Conservation (phyloP, 1,139 yeast species). For the Yamadazyma atmosphaerica region DNA sequence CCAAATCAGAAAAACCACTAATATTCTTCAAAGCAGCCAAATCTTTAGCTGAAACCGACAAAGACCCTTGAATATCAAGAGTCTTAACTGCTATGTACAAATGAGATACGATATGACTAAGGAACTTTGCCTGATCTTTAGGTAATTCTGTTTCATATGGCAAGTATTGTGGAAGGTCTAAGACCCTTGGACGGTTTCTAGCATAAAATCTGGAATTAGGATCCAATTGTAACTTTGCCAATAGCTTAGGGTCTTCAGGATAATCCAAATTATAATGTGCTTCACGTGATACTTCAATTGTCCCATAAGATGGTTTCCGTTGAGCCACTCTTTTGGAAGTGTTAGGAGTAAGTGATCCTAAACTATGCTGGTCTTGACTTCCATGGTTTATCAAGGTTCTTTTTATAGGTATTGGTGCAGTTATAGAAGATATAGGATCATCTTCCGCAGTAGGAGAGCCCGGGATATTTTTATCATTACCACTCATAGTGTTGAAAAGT, state of each 20-base stretch:
- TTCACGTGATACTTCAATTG: slow-evolving; percentile 40
- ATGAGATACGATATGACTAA: slow-evolving; percentile 77
- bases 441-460: background rate
- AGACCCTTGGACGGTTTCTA: slow-evolving; percentile 50
- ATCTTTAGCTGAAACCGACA: slow-evolving; percentile 67
- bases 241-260: slow-evolving; percentile 48
- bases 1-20: slow-evolving; percentile 44
- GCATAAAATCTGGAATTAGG: slow-evolving; percentile 58
- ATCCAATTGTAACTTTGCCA: slow-evolving; percentile 43
- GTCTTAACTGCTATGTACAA: slow-evolving; percentile 77
- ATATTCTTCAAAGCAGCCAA: slow-evolving; percentile 40
- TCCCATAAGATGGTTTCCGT: slow-evolving; percentile 38
- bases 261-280: slow-evolving; percentile 57
- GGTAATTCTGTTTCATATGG: slow-evolving; percentile 79
- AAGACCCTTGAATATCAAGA: slow-evolving; percentile 71
- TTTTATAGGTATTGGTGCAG: background rate
- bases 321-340: slow-evolving; percentile 20
- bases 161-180: slow-evolving; percentile 59
- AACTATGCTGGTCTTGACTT: slow-evolving; percentile 4
- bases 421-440: background rate
- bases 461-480: background rate
- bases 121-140: slow-evolving; percentile 68
- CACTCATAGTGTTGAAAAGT: no score
- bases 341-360: slow-evolving; percentile 30
- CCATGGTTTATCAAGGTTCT: background rate